Conservation (phyloP, 2,329 filamentous ascomycete species). For the Immersiporthe knoxdaviesiana region DNA sequence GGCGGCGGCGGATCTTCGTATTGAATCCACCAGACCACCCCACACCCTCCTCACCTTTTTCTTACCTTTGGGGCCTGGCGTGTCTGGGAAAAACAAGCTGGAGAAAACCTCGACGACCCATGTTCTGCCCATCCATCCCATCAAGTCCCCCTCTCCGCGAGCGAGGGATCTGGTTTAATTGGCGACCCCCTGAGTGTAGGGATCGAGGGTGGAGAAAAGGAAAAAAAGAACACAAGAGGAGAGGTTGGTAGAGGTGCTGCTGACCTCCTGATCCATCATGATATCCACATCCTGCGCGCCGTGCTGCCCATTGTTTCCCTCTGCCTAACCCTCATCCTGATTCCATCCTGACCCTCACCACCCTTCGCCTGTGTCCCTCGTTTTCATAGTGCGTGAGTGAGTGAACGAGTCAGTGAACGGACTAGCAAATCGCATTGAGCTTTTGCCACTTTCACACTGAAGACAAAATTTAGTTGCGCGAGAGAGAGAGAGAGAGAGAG, state of each 20-base stretch:
- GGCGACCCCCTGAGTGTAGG: background rate
- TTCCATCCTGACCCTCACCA: background rate
- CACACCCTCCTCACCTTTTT: background rate
- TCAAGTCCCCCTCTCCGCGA: background rate
- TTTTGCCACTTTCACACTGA: background rate
- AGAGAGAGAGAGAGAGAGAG: background rate
- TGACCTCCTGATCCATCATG: background rate
- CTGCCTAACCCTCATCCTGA: background rate
- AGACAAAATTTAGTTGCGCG: background rate
- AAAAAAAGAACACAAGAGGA: background rate
- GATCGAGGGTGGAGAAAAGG: background rate
- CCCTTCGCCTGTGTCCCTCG: conserved; percentile 1
- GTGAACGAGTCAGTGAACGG: background rate
- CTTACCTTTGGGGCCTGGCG: background rate
- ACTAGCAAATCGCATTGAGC: background rate
- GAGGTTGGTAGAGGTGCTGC: background rate
- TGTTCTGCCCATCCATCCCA: background rate
- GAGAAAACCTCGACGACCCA: background rate
- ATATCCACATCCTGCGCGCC: background rate
- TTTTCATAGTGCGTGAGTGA: background rate
- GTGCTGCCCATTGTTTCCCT: no score
- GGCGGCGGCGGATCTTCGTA: conserved; percentile 6
- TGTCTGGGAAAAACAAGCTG: background rate
- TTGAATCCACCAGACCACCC: background rate
- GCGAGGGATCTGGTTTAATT: conserved; percentile 1